phyloP scores from a whole-genome alignment of 768 basidiomycete genomes.

The Pisolithus tinctorius region DNA sequence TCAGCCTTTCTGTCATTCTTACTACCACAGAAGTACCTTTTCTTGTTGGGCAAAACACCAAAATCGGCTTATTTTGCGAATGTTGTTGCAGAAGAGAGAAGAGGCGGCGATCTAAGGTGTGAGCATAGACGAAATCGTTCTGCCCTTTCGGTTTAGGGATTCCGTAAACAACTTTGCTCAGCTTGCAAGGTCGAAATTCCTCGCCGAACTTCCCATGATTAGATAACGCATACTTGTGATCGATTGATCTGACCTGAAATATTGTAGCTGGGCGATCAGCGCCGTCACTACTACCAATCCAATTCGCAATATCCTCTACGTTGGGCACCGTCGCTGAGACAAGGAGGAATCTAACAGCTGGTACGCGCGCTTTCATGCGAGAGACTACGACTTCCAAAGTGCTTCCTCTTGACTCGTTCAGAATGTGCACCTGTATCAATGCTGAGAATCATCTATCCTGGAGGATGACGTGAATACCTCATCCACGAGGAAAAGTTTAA shows the following conservation, averaged over 20 bases:
- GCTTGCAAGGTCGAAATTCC: conserved; percentile 81
- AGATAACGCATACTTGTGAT: neutral
- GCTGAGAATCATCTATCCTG: neutral
- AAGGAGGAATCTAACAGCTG: conserved; percentile 72
- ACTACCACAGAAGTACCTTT: conserved; percentile 47
- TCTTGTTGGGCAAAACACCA: conserved; percentile 86
- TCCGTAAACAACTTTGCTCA: conserved; percentile 67
- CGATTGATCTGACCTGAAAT: conserved; percentile 49
- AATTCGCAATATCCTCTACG: conserved; percentile 79
- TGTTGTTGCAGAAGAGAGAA: conserved; percentile 69
- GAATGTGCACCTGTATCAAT: conserved; percentile 69
- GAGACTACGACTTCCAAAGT: conserved; percentile 93
- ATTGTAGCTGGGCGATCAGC: conserved; percentile 45
- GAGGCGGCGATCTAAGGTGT: conserved; percentile 63
- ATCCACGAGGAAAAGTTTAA: conserved; percentile 84
- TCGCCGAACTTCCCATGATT: conserved; percentile 70
- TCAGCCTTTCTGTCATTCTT: neutral
- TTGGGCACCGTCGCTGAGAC: conserved; percentile 95
- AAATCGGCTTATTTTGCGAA: conserved; percentile 72
- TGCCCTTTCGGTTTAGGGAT: conserved; percentile 52
- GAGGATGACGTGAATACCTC: conserved; percentile 43
- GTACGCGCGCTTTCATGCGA: conserved; percentile 78
- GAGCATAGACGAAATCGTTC: conserved; percentile 77
- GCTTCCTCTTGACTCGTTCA: conserved; percentile 86
- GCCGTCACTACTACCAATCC: conserved; percentile 56